These are phyloP conservation scores for Aureobasidium sp. DNA, from an alignment of 2,329 filamentous ascomycete genomes.

Conservation along the genomic window DNA sequence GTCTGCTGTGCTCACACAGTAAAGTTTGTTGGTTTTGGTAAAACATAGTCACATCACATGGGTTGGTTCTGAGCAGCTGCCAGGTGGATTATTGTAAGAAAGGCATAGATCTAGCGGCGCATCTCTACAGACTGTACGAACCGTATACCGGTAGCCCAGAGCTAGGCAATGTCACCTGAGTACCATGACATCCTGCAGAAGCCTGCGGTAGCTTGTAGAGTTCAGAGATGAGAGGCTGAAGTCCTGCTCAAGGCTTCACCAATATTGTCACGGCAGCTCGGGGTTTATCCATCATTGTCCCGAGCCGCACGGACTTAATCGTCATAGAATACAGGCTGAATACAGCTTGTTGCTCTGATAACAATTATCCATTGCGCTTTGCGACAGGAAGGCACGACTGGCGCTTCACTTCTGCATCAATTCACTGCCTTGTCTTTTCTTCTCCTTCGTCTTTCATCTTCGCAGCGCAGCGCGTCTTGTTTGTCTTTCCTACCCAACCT, in stretches of 20 bases:
- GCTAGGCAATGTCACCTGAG: too few species aligned
- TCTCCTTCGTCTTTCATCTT: not conserved
- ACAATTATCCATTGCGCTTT: conserved; percentile 10
- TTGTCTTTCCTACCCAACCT: not conserved
- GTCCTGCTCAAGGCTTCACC: not conserved
- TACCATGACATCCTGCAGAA: not conserved
- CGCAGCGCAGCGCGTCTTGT: not conserved
- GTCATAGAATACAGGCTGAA: not conserved
- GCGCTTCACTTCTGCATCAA: not conserved
- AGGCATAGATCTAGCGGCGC: too few species aligned
- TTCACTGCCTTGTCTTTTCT: not conserved
- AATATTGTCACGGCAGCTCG: not conserved
- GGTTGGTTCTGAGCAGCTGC: too few species aligned
- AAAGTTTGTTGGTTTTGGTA: too few species aligned
- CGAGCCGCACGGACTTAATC: not conserved
- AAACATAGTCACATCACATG: too few species aligned
- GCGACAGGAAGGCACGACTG: conserved; percentile 8
- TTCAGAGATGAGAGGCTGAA: not conserved
- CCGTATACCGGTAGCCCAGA: too few species aligned
- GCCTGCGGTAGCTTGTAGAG: not conserved
- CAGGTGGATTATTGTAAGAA: too few species aligned
- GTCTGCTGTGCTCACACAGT: not conserved
- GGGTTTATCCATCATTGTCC: not conserved
- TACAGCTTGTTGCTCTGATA: not conserved
- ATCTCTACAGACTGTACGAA: too few species aligned